These are phyloP conservation scores for Rhodotorula sphaerocarpa DNA, from an alignment of 768 basidiomycete genomes.

Conservation along the genomic window DNA sequence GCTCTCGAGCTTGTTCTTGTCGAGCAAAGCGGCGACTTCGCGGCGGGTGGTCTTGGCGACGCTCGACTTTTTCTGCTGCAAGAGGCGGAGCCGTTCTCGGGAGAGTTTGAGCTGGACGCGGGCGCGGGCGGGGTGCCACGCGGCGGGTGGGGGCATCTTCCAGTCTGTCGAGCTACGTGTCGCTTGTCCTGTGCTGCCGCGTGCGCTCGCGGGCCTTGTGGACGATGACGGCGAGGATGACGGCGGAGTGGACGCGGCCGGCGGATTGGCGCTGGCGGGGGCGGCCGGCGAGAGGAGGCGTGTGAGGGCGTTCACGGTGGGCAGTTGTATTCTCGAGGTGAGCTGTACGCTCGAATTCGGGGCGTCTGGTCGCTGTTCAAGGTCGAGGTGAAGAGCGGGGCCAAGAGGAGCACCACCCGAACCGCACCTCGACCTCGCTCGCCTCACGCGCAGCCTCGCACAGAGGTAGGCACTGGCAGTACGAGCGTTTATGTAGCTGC, in stretches of 20 bases:
- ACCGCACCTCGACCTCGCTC: too few relatives aligned
- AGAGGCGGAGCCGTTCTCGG: slow-evolving; percentile 35
- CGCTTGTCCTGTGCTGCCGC: background rate
- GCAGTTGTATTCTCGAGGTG: background rate
- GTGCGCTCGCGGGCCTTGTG: too few relatives aligned
- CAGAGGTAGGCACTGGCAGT: too few relatives aligned
- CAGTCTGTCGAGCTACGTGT: background rate
- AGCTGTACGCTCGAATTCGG: background rate
- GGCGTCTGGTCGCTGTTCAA: too few relatives aligned
- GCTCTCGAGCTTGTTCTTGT: slow-evolving; percentile 72
- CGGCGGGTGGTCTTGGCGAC: slow-evolving; percentile 64
- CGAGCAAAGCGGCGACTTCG: slow-evolving; percentile 71
- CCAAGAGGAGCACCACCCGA: too few relatives aligned
- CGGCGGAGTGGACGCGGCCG: background rate
- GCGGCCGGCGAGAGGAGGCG: slow-evolving; percentile 6
- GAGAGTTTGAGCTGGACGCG: slow-evolving; percentile 49
- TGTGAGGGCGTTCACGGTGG: slow-evolving; percentile 11
- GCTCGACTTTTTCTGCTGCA: slow-evolving; percentile 76
- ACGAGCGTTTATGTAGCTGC: too few relatives aligned
- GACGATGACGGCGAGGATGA: background rate
- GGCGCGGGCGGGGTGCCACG: slow-evolving; percentile 21
- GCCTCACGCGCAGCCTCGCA: too few relatives aligned
- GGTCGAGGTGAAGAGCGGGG: too few relatives aligned
- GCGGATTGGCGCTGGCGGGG: too few relatives aligned
- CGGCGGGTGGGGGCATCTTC: background rate